phyloP scores from a whole-genome alignment of 2,329 filamentous ascomycete species.

The Penicillium janthinellum region DNA sequence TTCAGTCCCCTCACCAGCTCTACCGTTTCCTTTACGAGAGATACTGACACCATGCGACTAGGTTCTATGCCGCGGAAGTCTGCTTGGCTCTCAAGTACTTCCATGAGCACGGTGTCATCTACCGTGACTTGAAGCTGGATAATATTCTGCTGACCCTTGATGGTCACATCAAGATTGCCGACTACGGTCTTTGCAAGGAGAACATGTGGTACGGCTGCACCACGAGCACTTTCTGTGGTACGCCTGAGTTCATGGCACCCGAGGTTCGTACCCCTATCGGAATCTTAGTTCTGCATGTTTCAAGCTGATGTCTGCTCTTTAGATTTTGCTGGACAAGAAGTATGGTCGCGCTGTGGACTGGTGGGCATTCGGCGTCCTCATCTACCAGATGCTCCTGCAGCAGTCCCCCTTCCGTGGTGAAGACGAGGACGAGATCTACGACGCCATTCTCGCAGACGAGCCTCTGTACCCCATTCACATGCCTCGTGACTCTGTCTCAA shows the following conservation, averaged over 20 bases:
- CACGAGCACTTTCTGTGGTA: slow-evolving; percentile 97
- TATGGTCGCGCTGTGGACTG: slow-evolving; percentile 97
- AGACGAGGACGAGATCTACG: slow-evolving; percentile 99
- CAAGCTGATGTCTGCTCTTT: slow-evolving; percentile 23
- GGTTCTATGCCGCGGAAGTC: slow-evolving; percentile 96
- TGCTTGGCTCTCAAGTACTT: slow-evolving; percentile 98
- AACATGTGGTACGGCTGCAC: slow-evolving; percentile 99
- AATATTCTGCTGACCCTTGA: slow-evolving; percentile 93
- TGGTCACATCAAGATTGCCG: slow-evolving; percentile 96
- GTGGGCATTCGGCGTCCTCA: slow-evolving; percentile 99
- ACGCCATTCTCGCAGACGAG: slow-evolving; percentile 95
- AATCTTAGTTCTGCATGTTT: neutral
- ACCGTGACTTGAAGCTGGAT: slow-evolving; percentile 77
- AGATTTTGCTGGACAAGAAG: slow-evolving; percentile 98
- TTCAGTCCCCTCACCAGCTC: neutral
- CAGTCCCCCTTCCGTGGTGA: slow-evolving; percentile 98
- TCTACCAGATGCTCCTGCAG: slow-evolving; percentile 99
- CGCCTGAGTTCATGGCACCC: slow-evolving; percentile 99
- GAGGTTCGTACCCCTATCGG: slow-evolving; percentile 62
- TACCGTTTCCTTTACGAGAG: neutral
- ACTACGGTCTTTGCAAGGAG: slow-evolving; percentile 99
- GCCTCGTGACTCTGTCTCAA: slow-evolving; percentile 96
- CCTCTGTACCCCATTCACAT: slow-evolving; percentile 98
- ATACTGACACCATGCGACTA: slow-evolving; percentile 41
- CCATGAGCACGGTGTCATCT: slow-evolving; percentile 98